phyloP scores from a whole-genome alignment of 116 monocot genomes.

The Dioscorea cayenensis region DNA sequence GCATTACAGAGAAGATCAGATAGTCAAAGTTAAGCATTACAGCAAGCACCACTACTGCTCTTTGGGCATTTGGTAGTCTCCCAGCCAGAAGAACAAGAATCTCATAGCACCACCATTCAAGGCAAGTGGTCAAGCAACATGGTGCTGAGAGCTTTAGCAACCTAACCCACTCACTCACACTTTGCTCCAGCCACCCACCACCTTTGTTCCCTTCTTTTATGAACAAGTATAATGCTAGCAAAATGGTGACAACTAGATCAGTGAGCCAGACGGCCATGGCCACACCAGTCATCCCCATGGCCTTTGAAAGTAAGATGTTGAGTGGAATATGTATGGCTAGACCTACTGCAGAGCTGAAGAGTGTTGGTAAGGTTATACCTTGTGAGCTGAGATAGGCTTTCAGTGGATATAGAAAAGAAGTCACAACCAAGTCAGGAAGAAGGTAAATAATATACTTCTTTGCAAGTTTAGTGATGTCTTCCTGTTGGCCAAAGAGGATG shows the following conservation, averaged over 20 bases:
- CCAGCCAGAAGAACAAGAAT: conserved; percentile 71
- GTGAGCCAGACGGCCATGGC: conserved; percentile 69
- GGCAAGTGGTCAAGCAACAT: conserved; percentile 77
- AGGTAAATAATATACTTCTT: conserved; percentile 50
- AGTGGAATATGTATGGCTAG: conserved; percentile 61
- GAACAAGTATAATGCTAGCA: conserved; percentile 35
- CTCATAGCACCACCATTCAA: conserved; percentile 99
- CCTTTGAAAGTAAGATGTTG: conserved; percentile 36
- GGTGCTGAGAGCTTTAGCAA: conserved; percentile 53
- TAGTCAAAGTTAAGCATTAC: conserved; percentile 93
- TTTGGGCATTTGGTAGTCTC: conserved; percentile 39
- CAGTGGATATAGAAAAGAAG: conserved; percentile 73
- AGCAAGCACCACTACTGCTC: conserved; percentile 47
- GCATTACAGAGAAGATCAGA: conserved; percentile 61
- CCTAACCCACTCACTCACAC: conserved; percentile 37
- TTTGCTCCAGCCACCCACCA: conserved; percentile 31
- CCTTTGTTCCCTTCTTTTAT: conserved; percentile 18
- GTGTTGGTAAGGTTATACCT: conserved; percentile 62
- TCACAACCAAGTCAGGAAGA: conserved; percentile 61
- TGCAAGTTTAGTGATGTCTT: conserved; percentile 47
- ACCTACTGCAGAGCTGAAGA: conserved; percentile 46
- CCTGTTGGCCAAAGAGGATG: conserved; percentile 45
- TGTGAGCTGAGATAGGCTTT: conserved; percentile 74
- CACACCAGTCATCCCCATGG: conserved; percentile 53
- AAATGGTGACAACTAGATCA: conserved; percentile 39